These are phyloP conservation scores for Pelargonium nanum DNA, from an alignment of 345 rosid species.

Conservation along the genomic window DNA sequence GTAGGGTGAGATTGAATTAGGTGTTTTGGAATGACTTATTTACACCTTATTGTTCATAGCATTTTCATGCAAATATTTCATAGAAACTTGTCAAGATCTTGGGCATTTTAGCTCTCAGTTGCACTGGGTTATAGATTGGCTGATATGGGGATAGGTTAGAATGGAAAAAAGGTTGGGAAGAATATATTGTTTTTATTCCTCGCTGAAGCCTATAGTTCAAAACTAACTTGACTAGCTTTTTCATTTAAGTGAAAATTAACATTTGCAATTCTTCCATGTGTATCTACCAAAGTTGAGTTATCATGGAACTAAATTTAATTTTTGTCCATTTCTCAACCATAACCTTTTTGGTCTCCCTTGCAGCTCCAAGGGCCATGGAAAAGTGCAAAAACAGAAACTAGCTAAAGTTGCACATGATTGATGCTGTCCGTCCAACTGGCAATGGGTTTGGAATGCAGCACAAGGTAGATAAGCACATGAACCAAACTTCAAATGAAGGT, in stretches of 20 bases:
- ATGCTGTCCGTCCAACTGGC: slow-evolving; percentile 21
- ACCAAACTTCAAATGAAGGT: slow-evolving; percentile 2
- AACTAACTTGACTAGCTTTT: too few relatives aligned
- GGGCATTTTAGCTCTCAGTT: too few relatives aligned
- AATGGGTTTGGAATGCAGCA: slow-evolving; percentile 2
- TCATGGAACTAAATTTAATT: neutral
- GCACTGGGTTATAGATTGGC: too few relatives aligned
- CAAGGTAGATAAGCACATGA: slow-evolving; percentile 2
- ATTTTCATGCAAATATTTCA: too few relatives aligned
- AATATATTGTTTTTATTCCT: neutral
- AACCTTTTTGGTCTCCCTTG: slow-evolving; percentile 7
- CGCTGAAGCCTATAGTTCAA: neutral
- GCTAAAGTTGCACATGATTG: slow-evolving; percentile 10
- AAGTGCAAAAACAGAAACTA: slow-evolving; percentile 45
- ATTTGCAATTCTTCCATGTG: neutral
- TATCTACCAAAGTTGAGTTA: neutral
- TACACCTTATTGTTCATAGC: too few relatives aligned
- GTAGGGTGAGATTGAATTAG: too few relatives aligned
- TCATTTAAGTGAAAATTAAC: too few relatives aligned
- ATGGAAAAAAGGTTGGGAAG: too few relatives aligned
- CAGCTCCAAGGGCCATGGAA: slow-evolving; percentile 65
- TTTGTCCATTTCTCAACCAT: neutral
- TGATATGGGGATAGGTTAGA: too few relatives aligned
- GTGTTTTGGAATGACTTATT: too few relatives aligned
- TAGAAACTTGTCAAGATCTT: too few relatives aligned